Percentiles rank a stretch among this genome's conserved stretches.
phyloP scores from a whole-genome alignment of 73 alveolate genomes.

The Uronychia binucleata region DNA sequence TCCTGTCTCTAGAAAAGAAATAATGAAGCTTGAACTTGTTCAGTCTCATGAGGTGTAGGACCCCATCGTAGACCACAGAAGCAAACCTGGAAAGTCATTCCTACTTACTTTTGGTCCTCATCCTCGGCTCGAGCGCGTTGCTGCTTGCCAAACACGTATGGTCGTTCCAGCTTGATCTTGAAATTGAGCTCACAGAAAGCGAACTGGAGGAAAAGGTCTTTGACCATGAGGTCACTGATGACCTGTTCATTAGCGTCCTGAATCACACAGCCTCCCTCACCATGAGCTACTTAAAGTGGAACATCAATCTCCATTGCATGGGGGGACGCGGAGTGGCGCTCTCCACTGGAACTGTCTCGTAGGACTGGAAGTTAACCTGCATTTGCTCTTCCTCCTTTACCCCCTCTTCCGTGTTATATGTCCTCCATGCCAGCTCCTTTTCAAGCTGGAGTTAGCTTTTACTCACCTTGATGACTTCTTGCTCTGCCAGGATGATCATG shows the following conservation, averaged over 20 bases:
- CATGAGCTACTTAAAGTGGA: background rate
- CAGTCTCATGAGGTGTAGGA: too few species aligned
- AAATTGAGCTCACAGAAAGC: background rate
- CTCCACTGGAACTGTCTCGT: background rate
- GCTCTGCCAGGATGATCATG: constrained; percentile 55
- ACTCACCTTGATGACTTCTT: constrained; percentile 72
- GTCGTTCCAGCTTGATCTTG: background rate
- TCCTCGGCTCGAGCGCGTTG: background rate
- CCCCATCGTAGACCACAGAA: too few species aligned
- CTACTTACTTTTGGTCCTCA: background rate
- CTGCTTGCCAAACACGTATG: background rate
- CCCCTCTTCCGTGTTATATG: background rate
- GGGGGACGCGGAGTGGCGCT: background rate
- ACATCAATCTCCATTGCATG: constrained; percentile 29
- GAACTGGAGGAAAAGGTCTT: constrained; percentile 9
- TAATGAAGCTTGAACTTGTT: constrained; percentile 67
- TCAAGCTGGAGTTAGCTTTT: background rate
- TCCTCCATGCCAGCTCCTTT: background rate
- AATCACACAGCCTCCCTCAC: background rate
- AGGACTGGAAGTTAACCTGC: background rate
- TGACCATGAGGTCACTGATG: background rate
- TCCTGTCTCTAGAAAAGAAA: constrained; percentile 64
- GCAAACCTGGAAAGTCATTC: too few species aligned
- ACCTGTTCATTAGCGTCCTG: background rate
- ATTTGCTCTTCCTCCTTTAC: background rate